A percentile compares a stretch with the other conserved stretches of the same genome.
Evolutionary conservation across 108 stramenopile genomes (phyloP).

Genomic region (Conticribra weissflogii): DNA sequence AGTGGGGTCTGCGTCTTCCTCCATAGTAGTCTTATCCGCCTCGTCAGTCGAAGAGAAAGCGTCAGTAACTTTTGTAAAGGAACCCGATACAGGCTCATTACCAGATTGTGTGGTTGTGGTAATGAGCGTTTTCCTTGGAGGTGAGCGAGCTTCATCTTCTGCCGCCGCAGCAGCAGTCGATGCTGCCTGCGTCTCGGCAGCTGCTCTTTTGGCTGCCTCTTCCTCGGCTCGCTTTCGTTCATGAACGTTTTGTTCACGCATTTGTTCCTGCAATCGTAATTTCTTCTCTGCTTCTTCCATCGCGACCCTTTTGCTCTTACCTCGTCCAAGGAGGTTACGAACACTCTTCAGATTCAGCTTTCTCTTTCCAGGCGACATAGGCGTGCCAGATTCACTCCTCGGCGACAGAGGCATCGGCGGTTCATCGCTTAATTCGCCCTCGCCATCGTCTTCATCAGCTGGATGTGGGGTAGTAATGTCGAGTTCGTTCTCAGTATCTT

Average conservation of each 20-base stretch:
- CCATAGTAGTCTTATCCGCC: neutral
- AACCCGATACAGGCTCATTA: neutral
- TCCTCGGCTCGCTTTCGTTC: too few relatives aligned
- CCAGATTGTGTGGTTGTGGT: slow-evolving; percentile 12
- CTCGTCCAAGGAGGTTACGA: slow-evolving; percentile 10
- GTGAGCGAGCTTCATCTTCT: neutral
- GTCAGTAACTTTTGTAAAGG: slow-evolving; percentile 3
- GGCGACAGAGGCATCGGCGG: neutral
- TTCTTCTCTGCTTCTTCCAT: neutral
- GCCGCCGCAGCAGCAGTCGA: neutral
- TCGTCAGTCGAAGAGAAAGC: neutral
- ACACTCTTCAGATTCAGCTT: slow-evolving; percentile 16
- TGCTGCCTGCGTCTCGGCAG: neutral
- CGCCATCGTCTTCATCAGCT: too few relatives aligned
- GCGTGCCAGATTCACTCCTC: neutral
- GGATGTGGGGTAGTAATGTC: too few relatives aligned
- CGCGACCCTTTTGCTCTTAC: slow-evolving; percentile 5
- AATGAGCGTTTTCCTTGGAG: slow-evolving; percentile 7
- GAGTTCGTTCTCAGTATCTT: too few relatives aligned
- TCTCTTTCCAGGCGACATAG: slow-evolving; percentile 13
- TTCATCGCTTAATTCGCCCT: neutral
- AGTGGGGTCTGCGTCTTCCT: slow-evolving; percentile 2
- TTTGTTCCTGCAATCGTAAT: too few relatives aligned
- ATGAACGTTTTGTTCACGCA: too few relatives aligned
- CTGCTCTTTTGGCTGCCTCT: neutral